A percentile compares a stretch with the other conserved stretches of the same genome.
phyloP scores from a whole-genome alignment of 2,329 filamentous ascomycete genomes.

The Plenodomus biglobosus region DNA sequence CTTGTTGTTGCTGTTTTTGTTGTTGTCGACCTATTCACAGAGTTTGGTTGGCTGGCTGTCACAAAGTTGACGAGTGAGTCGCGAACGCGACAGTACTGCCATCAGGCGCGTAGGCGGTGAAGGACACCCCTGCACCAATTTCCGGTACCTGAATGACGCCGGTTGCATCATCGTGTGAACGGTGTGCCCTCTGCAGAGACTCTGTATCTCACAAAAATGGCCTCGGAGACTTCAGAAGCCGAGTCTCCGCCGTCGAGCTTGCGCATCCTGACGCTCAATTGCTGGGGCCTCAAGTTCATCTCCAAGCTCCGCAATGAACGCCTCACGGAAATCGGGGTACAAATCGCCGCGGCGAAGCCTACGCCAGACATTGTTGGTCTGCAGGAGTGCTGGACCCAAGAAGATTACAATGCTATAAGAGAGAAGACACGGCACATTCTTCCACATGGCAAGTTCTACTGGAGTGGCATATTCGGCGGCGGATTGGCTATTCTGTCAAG shows the following conservation, averaged over 20 bases:
- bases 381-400: slow-evolving; percentile 90
- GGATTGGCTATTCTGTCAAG: slow-evolving; percentile 85
- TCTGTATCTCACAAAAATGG: slow-evolving; percentile 18
- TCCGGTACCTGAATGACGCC: slow-evolving; percentile 10
- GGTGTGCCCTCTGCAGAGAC: not conserved
- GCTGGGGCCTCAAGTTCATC: slow-evolving; percentile 92
- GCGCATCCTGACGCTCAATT: slow-evolving; percentile 86
- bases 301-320: slow-evolving; percentile 76
- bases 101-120: slow-evolving; percentile 10
- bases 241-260: slow-evolving; percentile 54
- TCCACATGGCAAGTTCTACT: slow-evolving; percentile 91
- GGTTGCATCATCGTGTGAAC: slow-evolving; percentile 17
- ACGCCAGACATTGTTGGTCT: slow-evolving; percentile 84
- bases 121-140: slow-evolving; percentile 14
- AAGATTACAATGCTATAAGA: slow-evolving; percentile 79
- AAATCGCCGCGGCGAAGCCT: slow-evolving; percentile 68
- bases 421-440: slow-evolving; percentile 71
- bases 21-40: too few species aligned
- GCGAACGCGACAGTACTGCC: slow-evolving; percentile 15
- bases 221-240: slow-evolving; percentile 21
- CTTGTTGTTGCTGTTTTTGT: not conserved
- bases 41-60: too few species aligned
- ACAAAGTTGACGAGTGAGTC: not conserved
- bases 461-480: slow-evolving; percentile 83
- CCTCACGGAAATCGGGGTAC: slow-evolving; percentile 78